Conservation (phyloP, 257 asterid species). For the Leptodermis oblonga region DNA sequence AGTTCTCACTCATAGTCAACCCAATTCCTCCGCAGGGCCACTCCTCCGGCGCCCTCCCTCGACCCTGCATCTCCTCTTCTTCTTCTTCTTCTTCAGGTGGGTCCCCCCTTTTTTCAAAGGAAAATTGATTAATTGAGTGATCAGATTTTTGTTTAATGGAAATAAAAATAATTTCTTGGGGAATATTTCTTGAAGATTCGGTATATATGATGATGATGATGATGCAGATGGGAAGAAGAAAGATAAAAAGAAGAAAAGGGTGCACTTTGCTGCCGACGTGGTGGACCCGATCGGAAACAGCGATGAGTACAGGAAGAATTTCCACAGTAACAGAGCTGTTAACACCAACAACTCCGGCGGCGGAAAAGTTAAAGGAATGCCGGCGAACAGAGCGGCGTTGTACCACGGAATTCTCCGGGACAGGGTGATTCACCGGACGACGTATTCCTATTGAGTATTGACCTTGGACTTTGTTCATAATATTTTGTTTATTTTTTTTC, state of each 20-base stretch:
- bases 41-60: conserved; percentile 23
- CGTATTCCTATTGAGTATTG: conserved; percentile 30
- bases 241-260: conserved; percentile 59
- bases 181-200: conserved; percentile 11
- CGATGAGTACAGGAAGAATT: conserved; percentile 57
- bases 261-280: conserved; percentile 81
- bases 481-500: not conserved
- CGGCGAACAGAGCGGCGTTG: conserved; percentile 64
- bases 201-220: conserved; percentile 1
- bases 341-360: conserved; percentile 16
- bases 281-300: conserved; percentile 82
- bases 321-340: conserved; percentile 10
- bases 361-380: conserved; percentile 45
- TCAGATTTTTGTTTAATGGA: too few relatives aligned
- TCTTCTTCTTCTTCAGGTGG: conserved; percentile 39
- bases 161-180: not conserved
- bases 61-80: conserved; percentile 36
- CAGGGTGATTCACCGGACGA: conserved; percentile 44
- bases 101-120: not conserved
- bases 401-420: conserved; percentile 70
- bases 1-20: conserved; percentile 19
- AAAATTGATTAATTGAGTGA: not conserved
- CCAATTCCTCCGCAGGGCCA: conserved; percentile 8
- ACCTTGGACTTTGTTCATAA: conserved; percentile 17
- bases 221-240: conserved; percentile 43